Evolutionary conservation across 169 alveolate genomes (phyloP).

Genomic region (Plasmodium gaboni): DNA sequence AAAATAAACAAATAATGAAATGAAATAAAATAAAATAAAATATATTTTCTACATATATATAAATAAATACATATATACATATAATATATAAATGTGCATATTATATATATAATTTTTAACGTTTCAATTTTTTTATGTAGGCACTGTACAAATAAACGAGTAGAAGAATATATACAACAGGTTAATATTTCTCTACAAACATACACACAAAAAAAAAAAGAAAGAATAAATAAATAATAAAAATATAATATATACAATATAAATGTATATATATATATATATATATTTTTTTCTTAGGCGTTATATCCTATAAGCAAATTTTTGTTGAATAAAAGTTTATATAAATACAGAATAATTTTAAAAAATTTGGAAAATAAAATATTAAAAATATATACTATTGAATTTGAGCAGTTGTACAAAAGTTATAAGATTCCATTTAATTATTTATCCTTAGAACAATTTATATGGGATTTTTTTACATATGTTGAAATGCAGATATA

Average conservation of each 20-base stretch:
- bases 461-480: conserved; percentile 70
- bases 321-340: conserved; percentile 43
- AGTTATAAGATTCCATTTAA: conserved; percentile 14
- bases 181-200: not conserved
- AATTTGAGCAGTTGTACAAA: conserved; percentile 58
- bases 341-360: conserved; percentile 43
- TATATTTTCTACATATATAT: not conserved
- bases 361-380: conserved; percentile 46
- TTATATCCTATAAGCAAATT: conserved; percentile 36
- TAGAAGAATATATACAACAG: conserved; percentile 72
- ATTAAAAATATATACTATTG: conserved; percentile 50
- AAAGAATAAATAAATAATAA: not conserved
- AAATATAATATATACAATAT: not conserved
- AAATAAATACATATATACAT: not conserved
- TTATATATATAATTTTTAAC: no score
- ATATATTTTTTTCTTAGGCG: conserved; percentile 21
- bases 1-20: not conserved
- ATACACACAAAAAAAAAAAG: not conserved
- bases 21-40: not conserved
- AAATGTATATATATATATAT: not conserved
- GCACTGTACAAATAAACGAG: conserved; percentile 64
- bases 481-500: conserved; percentile 55
- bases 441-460: conserved; percentile 53
- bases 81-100: no score
- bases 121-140: conserved; percentile 8